A percentile compares a stretch with the other conserved stretches of the same genome.
These are phyloP conservation scores for Cryptosporidium sp. DNA, from an alignment of 169 alveolate species.

Conservation along the genomic window DNA sequence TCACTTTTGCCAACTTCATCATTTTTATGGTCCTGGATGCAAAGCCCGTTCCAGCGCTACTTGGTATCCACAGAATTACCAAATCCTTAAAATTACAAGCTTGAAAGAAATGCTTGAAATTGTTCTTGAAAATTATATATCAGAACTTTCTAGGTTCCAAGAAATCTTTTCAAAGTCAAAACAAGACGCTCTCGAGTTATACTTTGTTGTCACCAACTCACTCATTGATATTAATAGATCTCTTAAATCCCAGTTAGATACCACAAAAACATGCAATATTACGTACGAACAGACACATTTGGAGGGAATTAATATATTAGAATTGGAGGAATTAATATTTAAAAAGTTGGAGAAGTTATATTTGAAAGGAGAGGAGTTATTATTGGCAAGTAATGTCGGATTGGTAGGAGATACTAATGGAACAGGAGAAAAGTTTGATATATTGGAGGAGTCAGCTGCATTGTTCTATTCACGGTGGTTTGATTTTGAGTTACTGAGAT, in stretches of 20 bases:
- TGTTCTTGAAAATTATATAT: neutral
- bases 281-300: neutral
- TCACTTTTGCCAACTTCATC: conserved; percentile 16
- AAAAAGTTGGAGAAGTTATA: conserved; percentile 5
- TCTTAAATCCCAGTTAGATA: neutral
- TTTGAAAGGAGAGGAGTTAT: conserved; percentile 27
- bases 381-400: neutral
- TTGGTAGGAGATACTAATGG: neutral
- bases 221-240: conserved; percentile 3
- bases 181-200: conserved; percentile 45
- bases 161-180: conserved; percentile 13
- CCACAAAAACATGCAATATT: neutral
- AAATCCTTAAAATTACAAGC: neutral
- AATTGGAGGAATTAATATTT: conserved; percentile 4
- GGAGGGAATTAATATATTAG: neutral
- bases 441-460: conserved; percentile 17
- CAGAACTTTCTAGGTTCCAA: conserved; percentile 2
- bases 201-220: conserved; percentile 31
- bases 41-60: conserved; percentile 27
- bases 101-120: conserved; percentile 2
- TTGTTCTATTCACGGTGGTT: conserved; percentile 63
- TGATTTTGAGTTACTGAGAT: conserved; percentile 18
- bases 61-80: conserved; percentile 51
- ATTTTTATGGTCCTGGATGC: conserved; percentile 32
- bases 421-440: neutral